These are phyloP conservation scores for Solanum ossicruentum DNA, from an alignment of 257 asterid species.

Conservation along the genomic window DNA sequence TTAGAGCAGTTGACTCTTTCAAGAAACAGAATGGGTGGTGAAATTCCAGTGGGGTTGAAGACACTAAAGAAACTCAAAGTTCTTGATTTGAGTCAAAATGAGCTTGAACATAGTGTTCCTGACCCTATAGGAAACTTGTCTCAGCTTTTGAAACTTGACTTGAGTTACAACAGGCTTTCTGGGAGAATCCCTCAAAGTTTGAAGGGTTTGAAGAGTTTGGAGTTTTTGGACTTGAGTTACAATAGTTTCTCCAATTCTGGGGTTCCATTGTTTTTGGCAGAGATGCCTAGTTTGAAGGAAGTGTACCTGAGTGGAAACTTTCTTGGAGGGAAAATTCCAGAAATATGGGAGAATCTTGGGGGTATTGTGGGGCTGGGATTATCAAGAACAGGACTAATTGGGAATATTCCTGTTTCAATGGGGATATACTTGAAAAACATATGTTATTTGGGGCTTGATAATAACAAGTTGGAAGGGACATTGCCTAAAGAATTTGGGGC, in stretches of 20 bases:
- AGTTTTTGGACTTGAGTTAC: slow-evolving; percentile 62
- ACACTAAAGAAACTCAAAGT: slow-evolving; percentile 40
- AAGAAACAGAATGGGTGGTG: slow-evolving; percentile 43
- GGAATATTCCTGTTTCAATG: slow-evolving; percentile 62
- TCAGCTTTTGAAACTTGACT: slow-evolving; percentile 50
- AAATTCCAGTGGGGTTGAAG: slow-evolving; percentile 10
- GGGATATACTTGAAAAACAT: slow-evolving; percentile 33
- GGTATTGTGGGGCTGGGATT: slow-evolving; percentile 51
- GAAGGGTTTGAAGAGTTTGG: slow-evolving; percentile 27
- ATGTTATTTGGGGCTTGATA: slow-evolving; percentile 60
- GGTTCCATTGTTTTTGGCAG: slow-evolving; percentile 43
- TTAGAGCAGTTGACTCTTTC: slow-evolving; percentile 66
- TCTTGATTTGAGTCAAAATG: slow-evolving; percentile 60
- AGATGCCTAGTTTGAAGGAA: slow-evolving; percentile 44
- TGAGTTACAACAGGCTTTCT: slow-evolving; percentile 47
- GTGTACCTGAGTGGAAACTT: slow-evolving; percentile 54
- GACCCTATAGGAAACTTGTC: slow-evolving; percentile 37
- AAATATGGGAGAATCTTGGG: slow-evolving; percentile 52
- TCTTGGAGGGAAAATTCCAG: slow-evolving; percentile 75
- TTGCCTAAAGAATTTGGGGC: slow-evolving; percentile 60
- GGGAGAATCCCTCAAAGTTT: slow-evolving; percentile 50
- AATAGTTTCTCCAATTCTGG: slow-evolving; percentile 41
- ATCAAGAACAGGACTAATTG: slow-evolving; percentile 49
- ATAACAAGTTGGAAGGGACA: slow-evolving; percentile 52
- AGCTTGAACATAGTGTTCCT: slow-evolving; percentile 27